Percentiles rank a stretch among this genome's conserved stretches.
Evolutionary conservation across 1,284 basidiomycete species (phyloP).

Genomic region (Athelia sp.): DNA sequence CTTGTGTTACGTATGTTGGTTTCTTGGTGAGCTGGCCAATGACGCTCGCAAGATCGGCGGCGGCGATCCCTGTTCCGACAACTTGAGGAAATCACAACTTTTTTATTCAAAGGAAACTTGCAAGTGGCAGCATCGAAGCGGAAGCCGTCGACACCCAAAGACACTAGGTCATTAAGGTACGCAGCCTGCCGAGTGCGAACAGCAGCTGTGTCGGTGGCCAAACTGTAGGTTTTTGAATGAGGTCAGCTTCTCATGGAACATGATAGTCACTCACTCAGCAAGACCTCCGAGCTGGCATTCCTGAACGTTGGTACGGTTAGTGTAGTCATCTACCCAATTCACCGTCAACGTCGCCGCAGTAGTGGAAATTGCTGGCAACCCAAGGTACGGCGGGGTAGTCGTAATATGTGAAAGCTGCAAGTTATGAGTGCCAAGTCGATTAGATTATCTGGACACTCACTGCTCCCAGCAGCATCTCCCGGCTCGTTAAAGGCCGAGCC

Average conservation of each 20-base stretch:
- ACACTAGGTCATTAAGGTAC: constrained; percentile 24
- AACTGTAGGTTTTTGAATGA: constrained; percentile 9
- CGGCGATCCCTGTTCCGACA: constrained; percentile 14
- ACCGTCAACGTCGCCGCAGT: too few relatives aligned
- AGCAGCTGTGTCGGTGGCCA: constrained; percentile 23
- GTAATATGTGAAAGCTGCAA: too few relatives aligned
- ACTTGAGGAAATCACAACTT: neutral
- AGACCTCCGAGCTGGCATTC: neutral
- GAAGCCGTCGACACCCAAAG: constrained; percentile 26
- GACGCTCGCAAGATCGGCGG: constrained; percentile 18
- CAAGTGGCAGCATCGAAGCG: constrained; percentile 30
- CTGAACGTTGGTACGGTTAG: neutral
- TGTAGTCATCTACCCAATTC: too few relatives aligned
- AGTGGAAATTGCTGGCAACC: too few relatives aligned
- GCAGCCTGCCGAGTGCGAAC: constrained; percentile 19
- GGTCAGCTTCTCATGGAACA: constrained; percentile 18
- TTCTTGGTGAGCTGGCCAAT: neutral
- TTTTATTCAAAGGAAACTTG: constrained; percentile 6
- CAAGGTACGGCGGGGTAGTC: too few relatives aligned
- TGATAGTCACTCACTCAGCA: constrained; percentile 14
- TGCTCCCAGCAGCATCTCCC: too few relatives aligned
- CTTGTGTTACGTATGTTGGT: constrained; percentile 12
- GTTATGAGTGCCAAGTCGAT: too few relatives aligned
- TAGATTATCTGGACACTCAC: too few relatives aligned
- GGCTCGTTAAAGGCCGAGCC: too few relatives aligned